These are phyloP conservation scores for Oropetium thomaeum DNA, from an alignment of 176 grass and related monocot species.

Conservation along the genomic window DNA sequence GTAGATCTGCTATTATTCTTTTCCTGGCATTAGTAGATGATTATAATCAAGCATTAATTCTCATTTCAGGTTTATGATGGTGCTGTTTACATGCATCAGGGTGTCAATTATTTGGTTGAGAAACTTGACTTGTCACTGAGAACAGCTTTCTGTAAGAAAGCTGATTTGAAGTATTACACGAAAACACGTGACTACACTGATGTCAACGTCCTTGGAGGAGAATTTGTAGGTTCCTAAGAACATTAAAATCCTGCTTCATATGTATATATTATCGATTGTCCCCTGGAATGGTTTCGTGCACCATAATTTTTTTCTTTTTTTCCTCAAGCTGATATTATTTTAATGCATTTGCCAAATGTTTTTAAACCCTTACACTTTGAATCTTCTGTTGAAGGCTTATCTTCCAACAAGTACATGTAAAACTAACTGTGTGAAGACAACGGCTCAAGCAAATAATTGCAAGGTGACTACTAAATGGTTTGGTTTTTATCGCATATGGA, in stretches of 20 bases:
- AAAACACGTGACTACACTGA: conserved; percentile 93
- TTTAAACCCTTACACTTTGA: neutral
- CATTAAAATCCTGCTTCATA: conserved; percentile 10
- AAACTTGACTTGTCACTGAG: conserved; percentile 61
- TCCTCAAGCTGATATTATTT: neutral
- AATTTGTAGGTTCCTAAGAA: conserved; percentile 60
- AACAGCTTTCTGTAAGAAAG: conserved; percentile 81
- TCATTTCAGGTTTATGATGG: conserved; percentile 88
- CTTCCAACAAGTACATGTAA: conserved; percentile 36
- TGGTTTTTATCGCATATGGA: conserved; percentile 89
- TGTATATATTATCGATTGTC: conserved; percentile 18
- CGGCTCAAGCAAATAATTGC: conserved; percentile 75
- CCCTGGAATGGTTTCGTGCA: conserved; percentile 8
- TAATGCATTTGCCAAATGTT: neutral
- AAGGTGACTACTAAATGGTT: conserved; percentile 92
- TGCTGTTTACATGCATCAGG: conserved; percentile 96
- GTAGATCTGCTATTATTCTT: neutral
- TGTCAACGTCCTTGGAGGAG: conserved; percentile 68
- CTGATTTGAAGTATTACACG: conserved; percentile 97
- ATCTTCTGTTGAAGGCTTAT: conserved; percentile 68
- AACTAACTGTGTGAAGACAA: conserved; percentile 58
- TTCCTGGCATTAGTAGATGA: conserved; percentile 3
- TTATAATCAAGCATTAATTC: conserved; percentile 8
- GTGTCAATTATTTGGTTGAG: conserved; percentile 78
- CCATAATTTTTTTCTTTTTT: conserved; percentile 1